Base-by-base conservation (phyloP, 129 eudicot genomes). In the Apium graveolens region DNA sequence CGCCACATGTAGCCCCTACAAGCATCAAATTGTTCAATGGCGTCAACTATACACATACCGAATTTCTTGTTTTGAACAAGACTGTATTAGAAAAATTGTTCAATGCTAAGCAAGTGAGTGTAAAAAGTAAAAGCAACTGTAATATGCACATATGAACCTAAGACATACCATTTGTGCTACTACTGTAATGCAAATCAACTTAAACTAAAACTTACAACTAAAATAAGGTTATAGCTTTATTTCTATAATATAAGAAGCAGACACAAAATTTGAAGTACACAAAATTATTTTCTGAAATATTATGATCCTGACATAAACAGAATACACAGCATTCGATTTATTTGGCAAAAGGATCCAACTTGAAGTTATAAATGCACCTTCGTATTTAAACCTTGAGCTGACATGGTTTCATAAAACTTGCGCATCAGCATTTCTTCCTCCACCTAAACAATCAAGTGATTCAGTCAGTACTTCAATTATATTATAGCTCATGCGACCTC, bases 401-500 rank as follows among this genome's bases (percentile, higher is more conserved):
- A 83, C 90, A 91, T 91, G 78, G 89, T 78, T 45, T 89, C 88
- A 79, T 84, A 89, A 81, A 82, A 90, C 69, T 86, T 78, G 35
- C 86, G 92, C 97, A 89, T 93, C 76, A 93, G 73, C 94, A 93
- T 89, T 82, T 89, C 96, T 83, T 93, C 90, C 81, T 93, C 96
- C 0, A 92, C 97, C 96, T 90, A 75, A 80, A 65, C 29, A 9
- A 14, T 65, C 11, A 29, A 65, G n/a, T n/a, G n/a, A n/a, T n/a
- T n/a, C n/a, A n/a, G n/a, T n/a, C n/a, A n/a, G n/a, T n/a, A n/a
- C n/a, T n/a, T n/a, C n/a, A n/a, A n/a, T n/a, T n/a, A n/a, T n/a
- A n/a, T n/a, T n/a, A n/a, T n/a, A n/a, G n/a, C n/a, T n/a, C n/a
- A n/a, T n/a, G n/a, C n/a, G n/a, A n/a, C n/a, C n/a, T n/a, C n/a